Evolutionary conservation across 1,284 basidiomycete species (phyloP).

Genomic region (Austroboletus novae-zelandiae): DNA sequence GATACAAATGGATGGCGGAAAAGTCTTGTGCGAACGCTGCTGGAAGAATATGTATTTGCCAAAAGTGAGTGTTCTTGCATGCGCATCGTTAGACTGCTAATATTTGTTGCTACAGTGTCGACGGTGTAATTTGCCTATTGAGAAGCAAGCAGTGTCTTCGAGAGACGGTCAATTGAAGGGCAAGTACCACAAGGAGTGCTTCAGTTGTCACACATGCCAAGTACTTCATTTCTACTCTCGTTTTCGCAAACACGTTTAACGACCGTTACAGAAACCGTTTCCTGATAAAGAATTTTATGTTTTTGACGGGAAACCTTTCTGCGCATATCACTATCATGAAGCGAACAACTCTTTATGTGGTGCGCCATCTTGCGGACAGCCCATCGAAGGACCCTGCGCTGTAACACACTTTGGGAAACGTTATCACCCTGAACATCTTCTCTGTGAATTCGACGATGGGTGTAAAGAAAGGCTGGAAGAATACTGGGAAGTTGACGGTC

Average conservation of each 20-base stretch:
- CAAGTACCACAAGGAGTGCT: constrained; percentile 88
- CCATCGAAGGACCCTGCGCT: constrained; percentile 89
- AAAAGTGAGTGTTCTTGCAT: constrained; percentile 50
- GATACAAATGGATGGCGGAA: constrained; percentile 75
- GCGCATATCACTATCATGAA: constrained; percentile 88
- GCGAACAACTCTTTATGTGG: constrained; percentile 85
- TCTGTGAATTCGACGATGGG: constrained; percentile 60
- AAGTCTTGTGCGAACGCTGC: constrained; percentile 78
- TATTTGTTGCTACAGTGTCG: constrained; percentile 58
- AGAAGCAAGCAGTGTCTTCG: constrained; percentile 87
- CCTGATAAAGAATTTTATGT: constrained; percentile 89
- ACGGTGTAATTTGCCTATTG: constrained; percentile 78
- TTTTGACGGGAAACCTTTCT: constrained; percentile 81
- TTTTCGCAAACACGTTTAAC: constrained; percentile 3
- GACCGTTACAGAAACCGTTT: constrained; percentile 67
- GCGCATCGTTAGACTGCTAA: constrained; percentile 2
- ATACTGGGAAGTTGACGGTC: constrained; percentile 83
- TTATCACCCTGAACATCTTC: constrained; percentile 84
- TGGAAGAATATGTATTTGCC: constrained; percentile 95
- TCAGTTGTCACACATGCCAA: constrained; percentile 80
- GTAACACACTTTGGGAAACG: constrained; percentile 73
- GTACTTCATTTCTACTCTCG: constrained; percentile 37
- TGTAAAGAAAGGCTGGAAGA: constrained; percentile 66
- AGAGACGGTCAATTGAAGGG: constrained; percentile 90
- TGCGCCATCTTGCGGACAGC: constrained; percentile 72